phyloP scores from a whole-genome alignment of 2,329 filamentous ascomycete species.

The Botrytis porri region DNA sequence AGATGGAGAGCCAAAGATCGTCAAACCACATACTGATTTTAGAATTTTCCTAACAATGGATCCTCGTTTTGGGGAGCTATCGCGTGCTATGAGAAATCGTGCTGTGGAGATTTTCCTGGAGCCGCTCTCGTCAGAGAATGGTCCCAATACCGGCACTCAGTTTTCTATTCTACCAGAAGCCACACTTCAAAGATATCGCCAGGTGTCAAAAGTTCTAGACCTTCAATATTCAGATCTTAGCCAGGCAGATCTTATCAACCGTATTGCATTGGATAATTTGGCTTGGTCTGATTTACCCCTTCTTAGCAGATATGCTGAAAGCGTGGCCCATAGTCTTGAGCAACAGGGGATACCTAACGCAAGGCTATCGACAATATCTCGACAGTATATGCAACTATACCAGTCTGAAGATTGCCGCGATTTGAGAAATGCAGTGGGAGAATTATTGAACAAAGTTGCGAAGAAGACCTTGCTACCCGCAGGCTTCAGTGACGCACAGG shows the following conservation, averaged over 20 bases:
- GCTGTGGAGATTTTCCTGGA: constrained; percentile 84
- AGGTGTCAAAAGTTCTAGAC: constrained; percentile 27
- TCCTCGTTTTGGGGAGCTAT: constrained; percentile 86
- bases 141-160: not conserved
- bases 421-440: constrained; percentile 29
- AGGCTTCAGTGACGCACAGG: constrained; percentile 44
- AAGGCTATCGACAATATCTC: not conserved
- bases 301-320: constrained; percentile 33
- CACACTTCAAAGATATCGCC: constrained; percentile 34
- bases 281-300: constrained; percentile 36
- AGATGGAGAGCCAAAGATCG: constrained; percentile 74
- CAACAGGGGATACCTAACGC: not conserved
- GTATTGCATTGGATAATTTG: constrained; percentile 36
- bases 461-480: constrained; percentile 26
- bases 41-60: constrained; percentile 93
- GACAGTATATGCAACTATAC: constrained; percentile 30
- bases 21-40: constrained; percentile 82
- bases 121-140: constrained; percentile 27
- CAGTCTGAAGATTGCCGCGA: constrained; percentile 28
- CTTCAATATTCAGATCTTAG: not conserved
- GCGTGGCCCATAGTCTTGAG: not conserved
- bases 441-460: constrained; percentile 31
- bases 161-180: constrained; percentile 28
- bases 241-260: constrained; percentile 22
- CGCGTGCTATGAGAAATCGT: constrained; percentile 93